Base-by-base conservation (phyloP, 345 rosid species). In the Populus deltoides region DNA sequence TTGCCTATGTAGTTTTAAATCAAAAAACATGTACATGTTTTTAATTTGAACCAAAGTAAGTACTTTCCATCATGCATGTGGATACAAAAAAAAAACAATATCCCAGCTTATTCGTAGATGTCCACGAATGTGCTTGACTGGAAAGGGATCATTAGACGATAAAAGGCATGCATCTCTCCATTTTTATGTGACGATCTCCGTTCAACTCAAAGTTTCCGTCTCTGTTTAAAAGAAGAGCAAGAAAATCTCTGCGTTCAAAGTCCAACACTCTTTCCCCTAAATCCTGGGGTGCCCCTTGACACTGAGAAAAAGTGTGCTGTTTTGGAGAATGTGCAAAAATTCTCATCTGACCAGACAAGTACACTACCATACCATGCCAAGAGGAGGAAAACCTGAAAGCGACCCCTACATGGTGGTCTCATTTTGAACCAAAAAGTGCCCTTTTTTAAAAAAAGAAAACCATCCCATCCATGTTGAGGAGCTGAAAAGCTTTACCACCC, bases 201-300 rank as follows among this genome's bases (percentile, higher is more conserved):
- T 12, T 66, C n/a, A 17, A 67, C 41, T 67, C 71, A 33, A 29
- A n/a, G 12, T 67, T 27, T 36, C 24, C 8, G 38, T 22, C 38
- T 8, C 11, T 7, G 20, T 33, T 67, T 7, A 66, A 51, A 31
- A 15, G 33, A 31, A 4, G 20, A 29, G 11, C 15, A 36, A 17
- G 24, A 20, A 53, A 18, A 57, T 76, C 73, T 78, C 79, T 83
- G 6, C 55, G 78, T 89, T 92, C 93, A 91, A 90, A 88, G 92
- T 88, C 95, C 88, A 84, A 84, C 86, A 79, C 73, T 81, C 83
- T 91, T 87, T 77, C 74, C 90, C 97, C 88, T 86, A 76, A 89
- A 93, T 88, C 83, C 91, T 81, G 95, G 55, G 91, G 75, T 75
- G 74, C 72, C 83, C 85, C 78, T 82, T 78, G 74, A 83, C 81